These are phyloP conservation scores for Opeltia flavorubescens DNA, from an alignment of 495 filamentous ascomycete genomes.

Conservation along the genomic window DNA sequence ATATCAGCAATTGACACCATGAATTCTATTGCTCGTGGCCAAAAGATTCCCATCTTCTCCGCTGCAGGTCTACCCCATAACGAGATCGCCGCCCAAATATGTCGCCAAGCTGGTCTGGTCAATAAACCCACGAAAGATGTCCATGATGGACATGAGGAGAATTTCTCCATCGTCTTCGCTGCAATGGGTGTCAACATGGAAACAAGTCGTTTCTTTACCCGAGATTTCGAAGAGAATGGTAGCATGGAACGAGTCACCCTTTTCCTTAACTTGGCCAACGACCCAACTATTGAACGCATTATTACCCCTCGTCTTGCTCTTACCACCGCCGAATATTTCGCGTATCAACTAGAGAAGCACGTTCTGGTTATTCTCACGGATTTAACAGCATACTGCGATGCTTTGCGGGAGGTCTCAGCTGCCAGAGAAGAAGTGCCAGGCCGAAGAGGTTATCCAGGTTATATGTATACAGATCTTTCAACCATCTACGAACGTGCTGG, in stretches of 20 bases:
- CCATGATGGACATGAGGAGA: conserved; percentile 94
- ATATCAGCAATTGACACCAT: conserved; percentile 99
- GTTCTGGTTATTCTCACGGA: conserved; percentile 97
- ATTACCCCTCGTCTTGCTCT: conserved; percentile 97
- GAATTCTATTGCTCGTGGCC: conserved; percentile 99
- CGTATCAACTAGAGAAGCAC: conserved; percentile 99
- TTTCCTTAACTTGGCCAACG: conserved; percentile 97
- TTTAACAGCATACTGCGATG: conserved; percentile 95
- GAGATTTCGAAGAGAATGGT: conserved; percentile 98
- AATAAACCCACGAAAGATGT: conserved; percentile 83
- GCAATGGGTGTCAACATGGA: conserved; percentile 99
- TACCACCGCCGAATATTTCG: conserved; percentile 98
- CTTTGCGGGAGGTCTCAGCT: conserved; percentile 93
- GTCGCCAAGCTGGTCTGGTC: conserved; percentile 87
- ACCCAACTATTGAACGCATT: conserved; percentile 99
- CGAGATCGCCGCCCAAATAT: conserved; percentile 97
- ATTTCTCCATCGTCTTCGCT: conserved; percentile 98
- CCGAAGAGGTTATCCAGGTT: conserved; percentile 99
- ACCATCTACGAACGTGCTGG: conserved; percentile 99
- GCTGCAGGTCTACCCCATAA: conserved; percentile 97
- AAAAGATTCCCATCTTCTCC: conserved; percentile 99
- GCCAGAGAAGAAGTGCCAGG: conserved; percentile 98
- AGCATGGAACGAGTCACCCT: conserved; percentile 93
- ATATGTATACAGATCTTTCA: conserved; percentile 99
- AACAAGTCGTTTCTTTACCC: conserved; percentile 94